Evolutionary conservation across 176 grass and related monocot genomes (phyloP).

Genomic region (Saccharum officinarum): DNA sequence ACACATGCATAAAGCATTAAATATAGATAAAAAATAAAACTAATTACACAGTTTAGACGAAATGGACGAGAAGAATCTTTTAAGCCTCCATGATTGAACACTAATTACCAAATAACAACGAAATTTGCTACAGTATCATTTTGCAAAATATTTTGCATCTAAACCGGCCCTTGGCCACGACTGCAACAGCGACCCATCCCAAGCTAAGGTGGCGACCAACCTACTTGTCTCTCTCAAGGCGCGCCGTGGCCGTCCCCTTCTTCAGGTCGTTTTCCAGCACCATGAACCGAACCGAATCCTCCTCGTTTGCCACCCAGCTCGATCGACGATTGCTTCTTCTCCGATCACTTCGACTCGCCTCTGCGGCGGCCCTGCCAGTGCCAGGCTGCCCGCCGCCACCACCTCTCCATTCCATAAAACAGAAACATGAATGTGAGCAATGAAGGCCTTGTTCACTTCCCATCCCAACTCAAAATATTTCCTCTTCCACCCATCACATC

Average conservation of each 20-base stretch:
- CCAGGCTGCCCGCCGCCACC: conserved; percentile 4
- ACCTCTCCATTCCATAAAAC: conserved; percentile 36
- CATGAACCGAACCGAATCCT: background rate
- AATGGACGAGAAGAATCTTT: too few species aligned
- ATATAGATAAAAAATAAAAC: too few species aligned
- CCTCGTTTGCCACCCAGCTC: background rate
- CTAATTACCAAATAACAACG: too few species aligned
- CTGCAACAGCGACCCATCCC: background rate
- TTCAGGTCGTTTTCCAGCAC: background rate
- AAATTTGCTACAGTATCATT: too few species aligned
- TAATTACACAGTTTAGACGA: too few species aligned
- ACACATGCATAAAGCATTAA: too few species aligned
- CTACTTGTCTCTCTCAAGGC: background rate
- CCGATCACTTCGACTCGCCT: background rate
- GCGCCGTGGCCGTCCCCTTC: background rate
- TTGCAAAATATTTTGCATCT: too few species aligned
- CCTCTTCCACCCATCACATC: too few species aligned
- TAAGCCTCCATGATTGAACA: too few species aligned
- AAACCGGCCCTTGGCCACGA: too few species aligned
- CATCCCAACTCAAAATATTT: too few species aligned
- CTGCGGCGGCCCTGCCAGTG: background rate
- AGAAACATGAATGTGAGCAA: conserved; percentile 42
- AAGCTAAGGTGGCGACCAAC: background rate
- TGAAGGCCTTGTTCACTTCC: too few species aligned
- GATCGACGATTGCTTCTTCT: background rate